Conservation (phyloP, 2,329 filamentous ascomycete genomes). For the Trichoderma sp. region DNA sequence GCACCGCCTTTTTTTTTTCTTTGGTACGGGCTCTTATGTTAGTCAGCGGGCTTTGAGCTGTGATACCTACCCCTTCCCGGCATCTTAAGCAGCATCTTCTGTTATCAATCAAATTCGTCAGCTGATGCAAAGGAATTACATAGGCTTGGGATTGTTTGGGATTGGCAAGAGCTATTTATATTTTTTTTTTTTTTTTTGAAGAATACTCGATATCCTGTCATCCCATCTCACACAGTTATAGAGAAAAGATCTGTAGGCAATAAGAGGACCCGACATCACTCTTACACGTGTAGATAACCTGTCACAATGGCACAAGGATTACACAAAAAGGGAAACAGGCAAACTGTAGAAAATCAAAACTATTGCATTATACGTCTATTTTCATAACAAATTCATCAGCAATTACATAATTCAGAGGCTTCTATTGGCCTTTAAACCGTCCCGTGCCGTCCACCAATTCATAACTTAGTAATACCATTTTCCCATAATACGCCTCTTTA, state of each 20-base stretch:
- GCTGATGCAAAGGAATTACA: neutral
- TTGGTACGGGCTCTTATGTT: neutral
- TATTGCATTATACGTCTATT: constrained; percentile 25
- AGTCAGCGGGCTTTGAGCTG: neutral
- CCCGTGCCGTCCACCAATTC: neutral
- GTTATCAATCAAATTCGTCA: neutral
- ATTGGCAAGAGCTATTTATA: neutral
- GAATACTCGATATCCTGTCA: neutral
- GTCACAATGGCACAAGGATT: neutral
- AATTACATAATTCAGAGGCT: neutral
- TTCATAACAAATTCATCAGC: neutral
- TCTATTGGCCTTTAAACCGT: neutral
- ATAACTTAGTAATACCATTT: neutral
- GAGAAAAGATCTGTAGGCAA: neutral
- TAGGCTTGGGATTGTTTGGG: no score
- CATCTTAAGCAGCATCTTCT: neutral
- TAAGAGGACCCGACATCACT: neutral
- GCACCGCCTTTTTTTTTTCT: constrained; percentile 9
- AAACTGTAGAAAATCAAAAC: neutral
- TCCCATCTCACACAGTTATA: neutral
- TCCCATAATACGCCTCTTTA: neutral
- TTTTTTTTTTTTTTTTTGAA: neutral
- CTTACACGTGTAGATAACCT: neutral
- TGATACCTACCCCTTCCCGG: neutral
- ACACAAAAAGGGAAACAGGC: neutral